Evolutionary conservation across 257 asterid genomes (phyloP).

Genomic region (Lavandula angustifolia): DNA sequence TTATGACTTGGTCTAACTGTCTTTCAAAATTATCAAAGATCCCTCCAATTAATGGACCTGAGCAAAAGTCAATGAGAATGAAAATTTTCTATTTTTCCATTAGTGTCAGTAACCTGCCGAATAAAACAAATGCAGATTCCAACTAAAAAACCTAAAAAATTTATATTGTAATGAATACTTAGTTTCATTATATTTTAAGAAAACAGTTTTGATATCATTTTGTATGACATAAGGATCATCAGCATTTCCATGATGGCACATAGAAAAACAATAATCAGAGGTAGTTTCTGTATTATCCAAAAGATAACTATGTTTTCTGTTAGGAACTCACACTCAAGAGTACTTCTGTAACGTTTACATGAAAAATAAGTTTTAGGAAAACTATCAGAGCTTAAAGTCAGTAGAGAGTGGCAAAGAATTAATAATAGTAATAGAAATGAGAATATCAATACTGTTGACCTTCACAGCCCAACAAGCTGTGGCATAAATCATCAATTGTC

Average conservation of each 20-base stretch:
- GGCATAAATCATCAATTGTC: constrained; percentile 19
- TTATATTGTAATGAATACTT: not conserved
- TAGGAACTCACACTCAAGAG: not conserved
- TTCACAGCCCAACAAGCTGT: constrained; percentile 22
- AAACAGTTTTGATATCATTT: not conserved
- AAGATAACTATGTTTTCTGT: not conserved
- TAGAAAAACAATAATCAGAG: no score
- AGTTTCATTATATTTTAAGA: not conserved
- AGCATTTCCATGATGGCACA: no score
- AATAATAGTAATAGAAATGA: constrained; percentile 9
- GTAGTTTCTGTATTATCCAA: not conserved
- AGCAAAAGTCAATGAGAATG: no score
- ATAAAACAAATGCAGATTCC: not conserved
- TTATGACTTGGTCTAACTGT: not conserved
- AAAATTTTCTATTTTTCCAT: not conserved
- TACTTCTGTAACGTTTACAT: not conserved
- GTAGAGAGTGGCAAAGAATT: constrained; percentile 1
- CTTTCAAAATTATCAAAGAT: not conserved
- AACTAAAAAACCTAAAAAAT: not conserved
- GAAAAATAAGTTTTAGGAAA: constrained; percentile 3
- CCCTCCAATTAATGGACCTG: no score
- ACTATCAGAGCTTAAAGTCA: constrained; percentile 12
- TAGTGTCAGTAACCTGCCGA: not conserved
- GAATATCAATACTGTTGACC: constrained; percentile 21
- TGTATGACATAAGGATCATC: no score